A percentile compares a stretch with the other conserved stretches of the same genome.
Conservation (phyloP, 495 filamentous ascomycete genomes). For the Pyrenula aspistea region DNA sequence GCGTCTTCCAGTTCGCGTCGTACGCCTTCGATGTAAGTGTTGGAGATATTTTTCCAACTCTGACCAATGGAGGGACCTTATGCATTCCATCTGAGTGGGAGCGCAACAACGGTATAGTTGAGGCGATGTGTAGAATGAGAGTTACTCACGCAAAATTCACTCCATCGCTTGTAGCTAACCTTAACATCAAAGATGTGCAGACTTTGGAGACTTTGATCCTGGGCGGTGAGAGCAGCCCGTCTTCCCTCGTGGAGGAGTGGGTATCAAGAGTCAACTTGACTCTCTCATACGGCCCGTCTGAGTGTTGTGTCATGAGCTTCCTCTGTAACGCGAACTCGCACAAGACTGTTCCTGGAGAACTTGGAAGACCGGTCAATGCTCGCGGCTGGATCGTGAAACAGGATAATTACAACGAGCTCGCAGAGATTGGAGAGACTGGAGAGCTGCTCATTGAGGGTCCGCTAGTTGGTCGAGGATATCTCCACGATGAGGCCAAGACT, state of each 20-base stretch:
- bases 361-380: slow-evolving; percentile 1
- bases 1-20: slow-evolving; percentile 37
- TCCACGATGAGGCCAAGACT: slow-evolving; percentile 25
- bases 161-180: slow-evolving; percentile 16
- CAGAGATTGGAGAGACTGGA: slow-evolving; percentile 32
- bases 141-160: slow-evolving; percentile 19
- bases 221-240: slow-evolving; percentile 28
- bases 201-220: slow-evolving; percentile 19
- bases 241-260: slow-evolving; percentile 19
- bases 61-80: slow-evolving; percentile 33
- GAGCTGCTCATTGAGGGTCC: slow-evolving; percentile 41
- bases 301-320: slow-evolving; percentile 5
- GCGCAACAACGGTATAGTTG: slow-evolving; percentile 18
- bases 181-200: slow-evolving; percentile 22
- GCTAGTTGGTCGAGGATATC: slow-evolving; percentile 30
- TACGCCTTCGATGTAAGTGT: slow-evolving; percentile 40
- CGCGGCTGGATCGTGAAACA: slow-evolving; percentile 37
- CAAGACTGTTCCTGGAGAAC: not conserved
- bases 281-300: slow-evolving; percentile 10
- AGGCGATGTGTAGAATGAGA: slow-evolving; percentile 16
- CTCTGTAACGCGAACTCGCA: slow-evolving; percentile 1
- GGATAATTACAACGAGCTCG: slow-evolving; percentile 27
- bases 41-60: slow-evolving; percentile 36
- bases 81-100: slow-evolving; percentile 36
- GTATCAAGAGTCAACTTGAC: slow-evolving; percentile 2